Evolutionary conservation across 1,139 yeast species (phyloP).

Genomic region (Candida sanyaensis): DNA sequence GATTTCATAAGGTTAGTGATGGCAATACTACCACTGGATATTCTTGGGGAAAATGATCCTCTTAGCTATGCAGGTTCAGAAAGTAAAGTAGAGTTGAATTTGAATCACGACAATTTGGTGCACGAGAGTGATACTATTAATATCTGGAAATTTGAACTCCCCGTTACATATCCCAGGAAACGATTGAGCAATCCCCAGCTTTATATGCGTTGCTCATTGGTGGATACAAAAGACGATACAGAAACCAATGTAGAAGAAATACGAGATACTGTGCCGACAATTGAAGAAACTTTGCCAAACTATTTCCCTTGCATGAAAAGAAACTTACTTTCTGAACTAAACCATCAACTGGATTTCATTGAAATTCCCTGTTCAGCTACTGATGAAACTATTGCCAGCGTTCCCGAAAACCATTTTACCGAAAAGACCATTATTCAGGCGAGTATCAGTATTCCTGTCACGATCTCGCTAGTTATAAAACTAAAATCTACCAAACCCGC

Average conservation of each 20-base stretch:
- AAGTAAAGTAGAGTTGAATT: constrained; percentile 2
- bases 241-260: neutral
- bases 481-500: constrained; percentile 60
- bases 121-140: constrained; percentile 14
- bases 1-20: constrained; percentile 24
- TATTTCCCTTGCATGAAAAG: constrained; percentile 21
- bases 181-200: constrained; percentile 34
- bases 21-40: constrained; percentile 31
- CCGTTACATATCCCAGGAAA: constrained; percentile 39
- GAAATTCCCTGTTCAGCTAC: neutral
- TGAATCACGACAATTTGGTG: constrained; percentile 5
- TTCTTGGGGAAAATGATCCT: constrained; percentile 13
- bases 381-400: neutral
- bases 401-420: neutral
- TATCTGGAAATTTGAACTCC: constrained; percentile 37
- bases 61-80: constrained; percentile 4
- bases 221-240: constrained; percentile 11
- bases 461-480: constrained; percentile 44
- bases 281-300: constrained; percentile 17
- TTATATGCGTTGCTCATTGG: constrained; percentile 25
- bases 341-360: constrained; percentile 13
- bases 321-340: constrained; percentile 28
- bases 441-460: constrained; percentile 21
- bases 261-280: neutral
- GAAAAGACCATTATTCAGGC: constrained; percentile 4